A percentile compares a stretch with the other conserved stretches of the same genome.
Evolutionary conservation across 371 early-diverging fungal species (phyloP).

Genomic region (Syncephalastrum sp.): DNA sequence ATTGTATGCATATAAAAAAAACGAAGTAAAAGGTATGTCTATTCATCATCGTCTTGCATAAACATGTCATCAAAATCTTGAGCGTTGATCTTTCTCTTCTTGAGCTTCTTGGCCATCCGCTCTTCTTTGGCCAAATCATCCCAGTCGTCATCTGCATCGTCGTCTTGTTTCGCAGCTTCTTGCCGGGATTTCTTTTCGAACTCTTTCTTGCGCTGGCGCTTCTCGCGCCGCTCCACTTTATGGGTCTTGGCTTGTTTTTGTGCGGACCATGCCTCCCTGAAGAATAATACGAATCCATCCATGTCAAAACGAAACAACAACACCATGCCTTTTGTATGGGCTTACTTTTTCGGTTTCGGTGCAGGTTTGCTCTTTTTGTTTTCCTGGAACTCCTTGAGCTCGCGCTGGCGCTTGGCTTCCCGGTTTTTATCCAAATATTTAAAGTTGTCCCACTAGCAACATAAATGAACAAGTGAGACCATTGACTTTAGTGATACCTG

Average conservation of each 20-base stretch:
- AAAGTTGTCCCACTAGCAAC: slow-evolving; percentile 50
- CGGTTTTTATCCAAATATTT: slow-evolving; percentile 70
- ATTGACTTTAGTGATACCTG: background rate
- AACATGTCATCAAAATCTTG: slow-evolving; percentile 52
- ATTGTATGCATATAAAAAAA: too few species aligned
- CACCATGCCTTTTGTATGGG: background rate
- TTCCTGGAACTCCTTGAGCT: slow-evolving; percentile 40
- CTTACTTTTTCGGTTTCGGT: slow-evolving; percentile 27
- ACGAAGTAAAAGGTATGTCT: too few species aligned
- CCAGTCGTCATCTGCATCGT: slow-evolving; percentile 55
- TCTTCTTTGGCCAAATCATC: slow-evolving; percentile 38
- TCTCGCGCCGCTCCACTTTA: slow-evolving; percentile 62
- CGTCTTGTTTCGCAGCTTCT: slow-evolving; percentile 44
- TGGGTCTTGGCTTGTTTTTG: slow-evolving; percentile 67
- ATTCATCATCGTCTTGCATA: slow-evolving; percentile 15
- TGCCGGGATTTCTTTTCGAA: slow-evolving; percentile 42
- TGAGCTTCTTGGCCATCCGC: slow-evolving; percentile 55
- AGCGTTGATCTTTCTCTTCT: slow-evolving; percentile 45
- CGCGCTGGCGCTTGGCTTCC: slow-evolving; percentile 72
- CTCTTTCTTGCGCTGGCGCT: slow-evolving; percentile 65
- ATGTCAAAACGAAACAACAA: background rate
- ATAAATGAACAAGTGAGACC: background rate
- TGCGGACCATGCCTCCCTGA: slow-evolving; percentile 70
- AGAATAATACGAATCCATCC: background rate
- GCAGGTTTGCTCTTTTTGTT: slow-evolving; percentile 16